phyloP scores from a whole-genome alignment of 495 filamentous ascomycete genomes.

The Ramalina peruviana region DNA sequence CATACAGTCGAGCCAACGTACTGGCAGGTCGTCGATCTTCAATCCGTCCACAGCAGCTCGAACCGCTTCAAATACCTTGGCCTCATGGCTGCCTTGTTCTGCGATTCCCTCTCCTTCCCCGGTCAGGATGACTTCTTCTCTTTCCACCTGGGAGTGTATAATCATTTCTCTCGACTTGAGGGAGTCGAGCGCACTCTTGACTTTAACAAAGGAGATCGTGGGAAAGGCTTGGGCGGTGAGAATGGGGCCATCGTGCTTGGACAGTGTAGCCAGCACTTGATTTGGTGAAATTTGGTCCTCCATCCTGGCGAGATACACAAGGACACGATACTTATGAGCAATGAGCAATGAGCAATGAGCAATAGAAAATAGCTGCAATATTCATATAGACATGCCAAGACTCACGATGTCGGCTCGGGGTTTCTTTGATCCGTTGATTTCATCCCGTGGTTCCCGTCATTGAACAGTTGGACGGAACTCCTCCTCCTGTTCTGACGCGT shows the following conservation, averaged over 20 bases:
- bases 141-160: slow-evolving; percentile 64
- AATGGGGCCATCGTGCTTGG: slow-evolving; percentile 47
- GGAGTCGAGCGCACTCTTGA: slow-evolving; percentile 81
- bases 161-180: slow-evolving; percentile 76
- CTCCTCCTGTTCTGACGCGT: too few relatives aligned
- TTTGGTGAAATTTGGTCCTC: not conserved
- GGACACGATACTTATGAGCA: not conserved
- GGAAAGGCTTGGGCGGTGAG: slow-evolving; percentile 68
- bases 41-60: slow-evolving; percentile 62
- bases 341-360: not conserved
- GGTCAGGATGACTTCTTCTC: slow-evolving; percentile 66
- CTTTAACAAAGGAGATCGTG: slow-evolving; percentile 45
- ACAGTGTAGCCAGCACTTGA: slow-evolving; percentile 52
- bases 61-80: slow-evolving; percentile 81
- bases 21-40: slow-evolving; percentile 61
- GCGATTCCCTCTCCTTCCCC: slow-evolving; percentile 65
- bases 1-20: slow-evolving; percentile 22
- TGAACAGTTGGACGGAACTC: too few relatives aligned
- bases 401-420: too few relatives aligned
- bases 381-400: too few relatives aligned
- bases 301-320: not conserved
- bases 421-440: too few relatives aligned
- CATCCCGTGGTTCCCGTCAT: too few relatives aligned
- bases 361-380: not conserved
- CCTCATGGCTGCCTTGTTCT: slow-evolving; percentile 82